A percentile compares a stretch with the other conserved stretches of the same genome.
Evolutionary conservation across 352 stramenopile genomes (phyloP).

Genomic region (Pythium guiyangense): DNA sequence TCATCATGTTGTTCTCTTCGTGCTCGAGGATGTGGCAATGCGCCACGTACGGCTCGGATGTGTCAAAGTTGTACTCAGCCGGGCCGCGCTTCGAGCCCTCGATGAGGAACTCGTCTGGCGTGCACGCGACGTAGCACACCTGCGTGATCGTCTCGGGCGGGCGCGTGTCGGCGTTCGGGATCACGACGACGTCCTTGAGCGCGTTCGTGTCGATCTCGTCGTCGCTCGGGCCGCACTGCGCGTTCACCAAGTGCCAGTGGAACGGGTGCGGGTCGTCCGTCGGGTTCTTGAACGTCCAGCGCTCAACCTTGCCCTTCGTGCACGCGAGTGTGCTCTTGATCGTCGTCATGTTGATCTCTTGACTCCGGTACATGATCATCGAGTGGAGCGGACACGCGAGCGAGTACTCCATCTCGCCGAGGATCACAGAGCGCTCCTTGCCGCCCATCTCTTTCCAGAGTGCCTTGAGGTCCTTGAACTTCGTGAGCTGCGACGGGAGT

Average conservation of each 20-base stretch:
- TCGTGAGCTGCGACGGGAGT: conserved; percentile 31
- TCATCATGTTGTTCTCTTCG: too few species aligned
- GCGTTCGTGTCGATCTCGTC: conserved; percentile 60
- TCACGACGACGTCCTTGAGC: conserved; percentile 73
- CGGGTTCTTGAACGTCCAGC: conserved; percentile 77
- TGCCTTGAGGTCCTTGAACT: conserved; percentile 48
- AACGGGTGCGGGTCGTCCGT: conserved; percentile 73
- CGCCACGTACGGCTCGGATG: conserved; percentile 61
- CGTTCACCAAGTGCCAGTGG: conserved; percentile 75
- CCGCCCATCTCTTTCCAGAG: conserved; percentile 42
- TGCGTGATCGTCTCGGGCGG: conserved; percentile 41
- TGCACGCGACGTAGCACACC: conserved; percentile 74
- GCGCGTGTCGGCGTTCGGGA: conserved; percentile 48
- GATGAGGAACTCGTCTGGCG: conserved; percentile 59
- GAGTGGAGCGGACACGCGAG: conserved; percentile 31
- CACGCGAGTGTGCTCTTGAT: conserved; percentile 45
- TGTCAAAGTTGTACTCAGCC: conserved; percentile 67
- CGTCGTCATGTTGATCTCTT: conserved; percentile 49
- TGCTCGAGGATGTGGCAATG: conserved; percentile 79
- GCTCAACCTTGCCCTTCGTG: conserved; percentile 70
- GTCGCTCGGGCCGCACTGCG: conserved; percentile 60
- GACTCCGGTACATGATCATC: conserved; percentile 45
- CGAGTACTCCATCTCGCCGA: conserved; percentile 51
- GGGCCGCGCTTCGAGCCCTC: conserved; percentile 41
- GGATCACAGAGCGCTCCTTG: conserved; percentile 45